phyloP scores from a whole-genome alignment of 2,329 filamentous ascomycete genomes.

The Septoria linicola region DNA sequence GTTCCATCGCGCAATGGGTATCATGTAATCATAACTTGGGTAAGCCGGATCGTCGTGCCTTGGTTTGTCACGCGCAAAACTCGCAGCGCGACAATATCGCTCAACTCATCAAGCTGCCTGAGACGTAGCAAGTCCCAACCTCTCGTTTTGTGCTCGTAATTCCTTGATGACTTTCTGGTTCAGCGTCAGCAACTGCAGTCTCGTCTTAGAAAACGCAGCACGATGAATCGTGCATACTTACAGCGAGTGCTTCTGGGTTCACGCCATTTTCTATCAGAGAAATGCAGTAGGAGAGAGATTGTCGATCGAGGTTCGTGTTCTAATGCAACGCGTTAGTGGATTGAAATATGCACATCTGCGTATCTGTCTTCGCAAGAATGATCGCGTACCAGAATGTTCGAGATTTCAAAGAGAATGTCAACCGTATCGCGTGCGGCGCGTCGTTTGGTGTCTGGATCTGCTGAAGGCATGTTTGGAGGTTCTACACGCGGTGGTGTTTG shows the following conservation, averaged over 20 bases:
- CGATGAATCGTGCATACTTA: no score
- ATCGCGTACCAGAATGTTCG: constrained; percentile 80
- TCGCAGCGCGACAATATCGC: no score
- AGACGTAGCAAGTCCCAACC: constrained; percentile 10
- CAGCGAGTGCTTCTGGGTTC: constrained; percentile 90
- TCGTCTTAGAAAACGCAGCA: no score
- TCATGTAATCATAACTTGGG: not conserved
- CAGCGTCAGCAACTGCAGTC: constrained; percentile 1
- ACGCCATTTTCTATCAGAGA: constrained; percentile 97
- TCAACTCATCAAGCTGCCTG: no score
- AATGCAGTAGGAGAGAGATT: constrained; percentile 89
- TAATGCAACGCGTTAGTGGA: no score
- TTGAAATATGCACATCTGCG: no score
- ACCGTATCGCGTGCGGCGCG: constrained; percentile 78
- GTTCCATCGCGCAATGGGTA: not conserved
- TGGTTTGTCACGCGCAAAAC: no score
- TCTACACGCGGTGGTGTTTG: not conserved
- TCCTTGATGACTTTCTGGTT: constrained; percentile 49
- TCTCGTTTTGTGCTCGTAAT: constrained; percentile 44
- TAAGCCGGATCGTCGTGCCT: no score
- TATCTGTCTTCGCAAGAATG: no score
- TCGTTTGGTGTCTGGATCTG: constrained; percentile 60
- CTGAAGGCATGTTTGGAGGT: constrained; percentile 7
- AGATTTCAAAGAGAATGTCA: constrained; percentile 68
- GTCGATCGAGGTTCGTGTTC: constrained; percentile 92